phyloP scores from a whole-genome alignment of 2,329 filamentous ascomycete species.

The Cladosporium sp. region DNA sequence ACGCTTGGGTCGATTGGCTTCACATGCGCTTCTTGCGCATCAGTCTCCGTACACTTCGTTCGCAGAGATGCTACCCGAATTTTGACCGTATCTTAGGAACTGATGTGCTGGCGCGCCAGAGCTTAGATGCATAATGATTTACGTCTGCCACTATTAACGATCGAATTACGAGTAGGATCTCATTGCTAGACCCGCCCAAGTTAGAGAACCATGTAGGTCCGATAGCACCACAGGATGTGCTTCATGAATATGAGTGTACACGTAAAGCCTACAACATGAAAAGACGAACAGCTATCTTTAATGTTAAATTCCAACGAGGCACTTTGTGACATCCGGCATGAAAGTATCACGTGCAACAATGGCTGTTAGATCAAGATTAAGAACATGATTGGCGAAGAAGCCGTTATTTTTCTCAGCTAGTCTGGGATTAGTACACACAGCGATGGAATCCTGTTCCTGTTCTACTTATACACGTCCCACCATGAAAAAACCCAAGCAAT shows the following conservation, averaged over 20 bases:
- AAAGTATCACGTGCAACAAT: neutral
- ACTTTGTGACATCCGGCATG: neutral
- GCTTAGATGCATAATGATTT: neutral
- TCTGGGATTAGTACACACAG: neutral
- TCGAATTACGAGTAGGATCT: no score
- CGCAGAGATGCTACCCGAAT: neutral
- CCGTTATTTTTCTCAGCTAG: neutral
- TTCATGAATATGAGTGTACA: no score
- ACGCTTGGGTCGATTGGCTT: neutral
- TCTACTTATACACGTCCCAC: neutral
- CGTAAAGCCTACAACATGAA: no score
- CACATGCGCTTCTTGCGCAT: neutral
- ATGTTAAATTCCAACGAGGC: neutral
- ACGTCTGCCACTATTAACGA: neutral
- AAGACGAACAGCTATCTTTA: no score
- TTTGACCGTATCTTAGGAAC: neutral
- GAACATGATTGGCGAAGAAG: neutral
- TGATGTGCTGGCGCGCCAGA: neutral
- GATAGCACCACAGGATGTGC: no score
- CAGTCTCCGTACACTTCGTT: neutral
- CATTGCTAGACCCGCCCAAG: no score
- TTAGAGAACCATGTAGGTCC: no score
- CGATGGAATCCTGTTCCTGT: neutral
- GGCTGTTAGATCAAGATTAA: neutral
- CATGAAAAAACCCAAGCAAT: neutral